Conservation (phyloP, 495 filamentous ascomycete genomes). For the Xylaria longipes region DNA sequence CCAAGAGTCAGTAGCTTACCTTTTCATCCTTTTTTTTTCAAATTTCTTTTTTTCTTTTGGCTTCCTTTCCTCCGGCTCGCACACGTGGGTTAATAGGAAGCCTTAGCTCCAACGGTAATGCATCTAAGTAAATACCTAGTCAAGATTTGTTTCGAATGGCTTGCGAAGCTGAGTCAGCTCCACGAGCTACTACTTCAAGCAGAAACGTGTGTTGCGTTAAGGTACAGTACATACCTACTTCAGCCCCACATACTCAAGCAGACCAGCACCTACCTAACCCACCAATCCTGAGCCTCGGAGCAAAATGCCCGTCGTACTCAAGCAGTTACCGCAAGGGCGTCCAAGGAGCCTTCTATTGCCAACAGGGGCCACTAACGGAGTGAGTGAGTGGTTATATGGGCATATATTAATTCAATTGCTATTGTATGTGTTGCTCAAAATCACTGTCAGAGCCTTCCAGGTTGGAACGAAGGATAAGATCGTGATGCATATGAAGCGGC, state of each 20-base stretch:
- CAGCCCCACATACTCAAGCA: background rate
- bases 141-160: background rate
- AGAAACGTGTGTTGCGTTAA: background rate
- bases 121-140: background rate
- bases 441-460: background rate
- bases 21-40: background rate
- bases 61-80: background rate
- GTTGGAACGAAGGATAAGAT: background rate
- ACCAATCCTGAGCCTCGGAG: conserved; percentile 8
- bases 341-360: background rate
- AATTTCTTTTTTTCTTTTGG: no score
- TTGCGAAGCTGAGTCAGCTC: conserved; percentile 2
- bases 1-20: background rate
- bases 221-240: background rate
- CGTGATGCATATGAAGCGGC: background rate
- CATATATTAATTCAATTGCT: background rate
- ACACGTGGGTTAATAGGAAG: background rate
- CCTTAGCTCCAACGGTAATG: background rate
- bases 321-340: background rate
- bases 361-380: background rate
- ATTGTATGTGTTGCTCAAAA: background rate
- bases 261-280: background rate
- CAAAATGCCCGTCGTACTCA: conserved; percentile 10
- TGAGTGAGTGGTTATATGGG: background rate
- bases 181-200: background rate